These are phyloP conservation scores for Lipomyces japonicus DNA, from an alignment of 805 yeast genomes.

Conservation along the genomic window DNA sequence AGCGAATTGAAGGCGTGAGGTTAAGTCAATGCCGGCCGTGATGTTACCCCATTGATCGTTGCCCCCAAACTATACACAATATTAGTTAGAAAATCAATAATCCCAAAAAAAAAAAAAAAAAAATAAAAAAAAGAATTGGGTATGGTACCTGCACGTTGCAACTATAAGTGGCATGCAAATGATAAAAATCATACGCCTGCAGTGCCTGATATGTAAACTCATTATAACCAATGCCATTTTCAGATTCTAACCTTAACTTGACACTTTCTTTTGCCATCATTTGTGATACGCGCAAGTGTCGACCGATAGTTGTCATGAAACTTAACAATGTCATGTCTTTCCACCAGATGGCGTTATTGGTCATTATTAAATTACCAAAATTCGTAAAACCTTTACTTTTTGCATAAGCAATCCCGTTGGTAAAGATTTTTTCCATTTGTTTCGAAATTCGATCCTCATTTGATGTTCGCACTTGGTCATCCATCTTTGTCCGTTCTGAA, in stretches of 20 bases:
- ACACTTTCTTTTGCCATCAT: slow-evolving; percentile 90
- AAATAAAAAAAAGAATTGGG: neutral
- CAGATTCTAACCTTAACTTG: slow-evolving; percentile 63
- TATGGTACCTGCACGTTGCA: slow-evolving; percentile 63
- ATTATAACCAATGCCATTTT: slow-evolving; percentile 82
- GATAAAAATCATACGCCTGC: slow-evolving; percentile 92
- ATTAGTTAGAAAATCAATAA: neutral
- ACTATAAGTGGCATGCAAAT: slow-evolving; percentile 54
- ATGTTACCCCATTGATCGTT: slow-evolving; percentile 98
- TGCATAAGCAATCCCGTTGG: slow-evolving; percentile 61
- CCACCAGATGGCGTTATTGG: slow-evolving; percentile 87
- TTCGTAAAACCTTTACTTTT: slow-evolving; percentile 41
- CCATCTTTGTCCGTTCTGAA: slow-evolving; percentile 66
- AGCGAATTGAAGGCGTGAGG: slow-evolving; percentile 50
- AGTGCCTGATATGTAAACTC: slow-evolving; percentile 90
- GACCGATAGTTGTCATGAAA: slow-evolving; percentile 73
- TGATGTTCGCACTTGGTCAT: slow-evolving; percentile 45
- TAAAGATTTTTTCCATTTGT: slow-evolving; percentile 63
- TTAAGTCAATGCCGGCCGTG: slow-evolving; percentile 89
- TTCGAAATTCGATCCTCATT: slow-evolving; percentile 58
- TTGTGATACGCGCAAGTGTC: slow-evolving; percentile 71
- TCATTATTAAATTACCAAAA: slow-evolving; percentile 44
- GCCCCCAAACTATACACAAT: slow-evolving; percentile 65
- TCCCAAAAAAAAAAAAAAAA: neutral
- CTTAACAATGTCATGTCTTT: slow-evolving; percentile 66